Evolutionary conservation across 305 asterid genomes (phyloP).

Genomic region (Fraxinus baroniana): DNA sequence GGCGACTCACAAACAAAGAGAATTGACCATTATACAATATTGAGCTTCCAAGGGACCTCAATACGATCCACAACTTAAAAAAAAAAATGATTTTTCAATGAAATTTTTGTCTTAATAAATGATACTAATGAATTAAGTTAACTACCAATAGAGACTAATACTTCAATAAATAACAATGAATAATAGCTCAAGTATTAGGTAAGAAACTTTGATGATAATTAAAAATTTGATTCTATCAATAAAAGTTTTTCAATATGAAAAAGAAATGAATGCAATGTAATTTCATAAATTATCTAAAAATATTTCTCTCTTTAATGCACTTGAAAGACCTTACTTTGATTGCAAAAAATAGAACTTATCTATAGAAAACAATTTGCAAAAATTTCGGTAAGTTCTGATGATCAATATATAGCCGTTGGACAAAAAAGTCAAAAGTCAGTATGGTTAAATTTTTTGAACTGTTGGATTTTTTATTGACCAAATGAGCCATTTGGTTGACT

Average conservation of each 20-base stretch:
- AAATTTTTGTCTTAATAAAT: no score
- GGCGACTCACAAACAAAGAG: background rate
- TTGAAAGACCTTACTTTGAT: background rate
- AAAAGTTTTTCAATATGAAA: background rate
- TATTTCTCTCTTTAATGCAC: no score
- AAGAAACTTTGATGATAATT: no score
- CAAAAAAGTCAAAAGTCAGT: background rate
- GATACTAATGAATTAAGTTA: no score
- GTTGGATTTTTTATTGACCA: no score
- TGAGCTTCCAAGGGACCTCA: background rate
- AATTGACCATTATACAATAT: background rate
- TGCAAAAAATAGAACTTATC: background rate
- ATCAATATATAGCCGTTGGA: background rate
- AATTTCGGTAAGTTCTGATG: background rate
- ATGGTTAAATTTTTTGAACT: background rate
- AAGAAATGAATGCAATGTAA: background rate
- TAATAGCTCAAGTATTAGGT: background rate
- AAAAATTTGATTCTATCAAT: background rate
- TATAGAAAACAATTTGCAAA: background rate
- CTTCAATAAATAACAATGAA: background rate
- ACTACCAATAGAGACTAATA: no score
- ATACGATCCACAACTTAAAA: no score
- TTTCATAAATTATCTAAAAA: background rate
- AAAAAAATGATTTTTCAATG: no score
- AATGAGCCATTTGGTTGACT: no score